A percentile compares a stretch with the other conserved stretches of the same genome.
These are phyloP conservation scores for Salvia rosmarinus DNA, from an alignment of 257 asterid genomes.

Conservation along the genomic window DNA sequence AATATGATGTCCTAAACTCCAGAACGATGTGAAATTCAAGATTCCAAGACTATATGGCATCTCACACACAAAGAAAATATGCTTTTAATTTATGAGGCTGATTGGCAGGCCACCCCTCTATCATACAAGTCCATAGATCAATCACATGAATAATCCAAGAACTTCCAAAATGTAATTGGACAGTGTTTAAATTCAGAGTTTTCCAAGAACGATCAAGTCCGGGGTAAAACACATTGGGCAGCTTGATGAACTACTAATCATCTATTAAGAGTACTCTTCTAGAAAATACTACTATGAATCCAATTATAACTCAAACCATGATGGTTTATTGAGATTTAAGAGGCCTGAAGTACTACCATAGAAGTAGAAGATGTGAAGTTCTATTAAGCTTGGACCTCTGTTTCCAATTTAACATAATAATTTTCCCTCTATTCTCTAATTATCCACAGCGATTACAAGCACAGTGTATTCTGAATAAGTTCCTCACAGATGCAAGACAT, in stretches of 20 bases:
- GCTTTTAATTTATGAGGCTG: neutral
- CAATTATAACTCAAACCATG: neutral
- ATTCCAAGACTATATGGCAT: neutral
- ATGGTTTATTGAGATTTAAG: neutral
- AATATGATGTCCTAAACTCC: neutral
- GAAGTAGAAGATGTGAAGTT: neutral
- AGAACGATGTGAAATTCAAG: neutral
- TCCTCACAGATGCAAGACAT: constrained; percentile 10
- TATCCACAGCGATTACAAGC: neutral
- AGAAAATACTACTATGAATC: neutral
- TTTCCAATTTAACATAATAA: neutral
- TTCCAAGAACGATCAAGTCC: neutral
- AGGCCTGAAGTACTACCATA: neutral
- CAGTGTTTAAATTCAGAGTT: neutral
- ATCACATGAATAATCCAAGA: neutral
- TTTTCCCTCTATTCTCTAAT: neutral
- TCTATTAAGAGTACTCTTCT: neutral
- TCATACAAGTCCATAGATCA: neutral
- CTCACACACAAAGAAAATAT: neutral
- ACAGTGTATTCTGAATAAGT: neutral
- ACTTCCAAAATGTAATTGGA: too few species aligned
- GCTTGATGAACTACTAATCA: neutral
- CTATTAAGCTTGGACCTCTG: neutral
- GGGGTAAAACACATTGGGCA: neutral
- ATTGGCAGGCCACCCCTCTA: neutral